Percentiles rank a stretch among this genome's conserved stretches.
These are phyloP conservation scores for Aspergillus sp. DNA, from an alignment of 2,329 filamentous ascomycete species.

Conservation along the genomic window DNA sequence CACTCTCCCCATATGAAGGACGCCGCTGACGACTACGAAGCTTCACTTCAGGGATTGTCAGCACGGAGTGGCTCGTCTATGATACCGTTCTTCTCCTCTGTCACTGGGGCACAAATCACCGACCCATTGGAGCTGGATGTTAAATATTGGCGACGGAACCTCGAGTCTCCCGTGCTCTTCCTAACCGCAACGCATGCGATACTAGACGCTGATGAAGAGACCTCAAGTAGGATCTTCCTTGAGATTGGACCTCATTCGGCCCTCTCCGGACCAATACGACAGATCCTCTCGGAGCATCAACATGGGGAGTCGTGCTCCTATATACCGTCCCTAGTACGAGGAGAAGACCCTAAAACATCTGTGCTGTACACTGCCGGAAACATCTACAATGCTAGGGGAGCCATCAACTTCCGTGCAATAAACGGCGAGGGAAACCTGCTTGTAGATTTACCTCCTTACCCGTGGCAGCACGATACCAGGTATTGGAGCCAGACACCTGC, in stretches of 20 bases:
- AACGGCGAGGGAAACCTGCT: constrained; percentile 9
- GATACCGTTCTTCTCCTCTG: constrained; percentile 9
- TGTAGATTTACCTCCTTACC: constrained; percentile 23
- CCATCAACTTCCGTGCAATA: background rate
- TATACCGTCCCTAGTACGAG: background rate
- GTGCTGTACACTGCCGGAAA: constrained; percentile 19
- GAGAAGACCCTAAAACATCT: background rate
- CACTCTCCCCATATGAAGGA: constrained; percentile 23
- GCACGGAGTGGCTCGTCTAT: background rate
- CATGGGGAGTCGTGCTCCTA: background rate
- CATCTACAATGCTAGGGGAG: constrained; percentile 6
- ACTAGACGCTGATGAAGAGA: background rate
- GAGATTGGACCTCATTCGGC: constrained; percentile 37
- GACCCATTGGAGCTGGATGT: background rate
- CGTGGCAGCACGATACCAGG: constrained; percentile 22
- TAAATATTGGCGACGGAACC: constrained; percentile 15
- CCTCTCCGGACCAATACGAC: constrained; percentile 30
- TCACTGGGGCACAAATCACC: background rate
- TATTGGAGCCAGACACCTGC: constrained; percentile 23
- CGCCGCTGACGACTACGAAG: background rate
- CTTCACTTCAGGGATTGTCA: background rate
- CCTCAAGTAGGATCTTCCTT: background rate
- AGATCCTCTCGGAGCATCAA: constrained; percentile 12
- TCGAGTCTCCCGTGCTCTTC: constrained; percentile 20
- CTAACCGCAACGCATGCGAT: background rate